Conservation (phyloP, 768 basidiomycete species). For the Cystobasidiopsis lactophilus region DNA sequence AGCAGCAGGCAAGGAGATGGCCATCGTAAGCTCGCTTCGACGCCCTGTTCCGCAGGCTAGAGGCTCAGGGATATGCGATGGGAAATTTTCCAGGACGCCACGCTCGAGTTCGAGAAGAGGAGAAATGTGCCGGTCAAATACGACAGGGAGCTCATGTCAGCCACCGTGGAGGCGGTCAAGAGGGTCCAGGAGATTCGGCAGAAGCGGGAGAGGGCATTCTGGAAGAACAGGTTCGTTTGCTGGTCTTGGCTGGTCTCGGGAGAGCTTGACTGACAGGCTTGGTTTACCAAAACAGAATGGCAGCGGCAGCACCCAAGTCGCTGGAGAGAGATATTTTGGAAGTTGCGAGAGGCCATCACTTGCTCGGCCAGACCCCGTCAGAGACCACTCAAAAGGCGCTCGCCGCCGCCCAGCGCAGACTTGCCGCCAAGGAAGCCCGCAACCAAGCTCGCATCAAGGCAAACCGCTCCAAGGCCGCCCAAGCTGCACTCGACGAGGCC, state of each 20-base stretch:
- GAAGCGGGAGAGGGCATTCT: conserved; percentile 80
- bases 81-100: conserved; percentile 49
- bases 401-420: conserved; percentile 13
- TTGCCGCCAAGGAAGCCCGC: conserved; percentile 17
- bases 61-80: background rate
- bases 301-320: conserved; percentile 13
- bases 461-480: conserved; percentile 7
- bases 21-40: conserved; percentile 43
- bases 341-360: conserved; percentile 16
- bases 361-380: conserved; percentile 15
- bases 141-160: conserved; percentile 76
- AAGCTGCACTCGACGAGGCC: conserved; percentile 11
- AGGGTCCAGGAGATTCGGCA: conserved; percentile 76
- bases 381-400: conserved; percentile 16
- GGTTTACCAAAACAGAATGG: conserved; percentile 11
- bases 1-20: conserved; percentile 99
- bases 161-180: conserved; percentile 90
- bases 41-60: background rate
- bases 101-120: conserved; percentile 96
- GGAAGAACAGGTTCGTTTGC: conserved; percentile 45
- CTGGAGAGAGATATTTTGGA: conserved; percentile 18
- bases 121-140: conserved; percentile 93
- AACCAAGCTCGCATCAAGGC: conserved; percentile 7
- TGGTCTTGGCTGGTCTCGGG: too few species aligned
- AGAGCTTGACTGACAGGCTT: background rate